A percentile compares a stretch with the other conserved stretches of the same genome.
Evolutionary conservation across 164 flowering plant species (phyloP).

Genomic region (Saururus chinensis): DNA sequence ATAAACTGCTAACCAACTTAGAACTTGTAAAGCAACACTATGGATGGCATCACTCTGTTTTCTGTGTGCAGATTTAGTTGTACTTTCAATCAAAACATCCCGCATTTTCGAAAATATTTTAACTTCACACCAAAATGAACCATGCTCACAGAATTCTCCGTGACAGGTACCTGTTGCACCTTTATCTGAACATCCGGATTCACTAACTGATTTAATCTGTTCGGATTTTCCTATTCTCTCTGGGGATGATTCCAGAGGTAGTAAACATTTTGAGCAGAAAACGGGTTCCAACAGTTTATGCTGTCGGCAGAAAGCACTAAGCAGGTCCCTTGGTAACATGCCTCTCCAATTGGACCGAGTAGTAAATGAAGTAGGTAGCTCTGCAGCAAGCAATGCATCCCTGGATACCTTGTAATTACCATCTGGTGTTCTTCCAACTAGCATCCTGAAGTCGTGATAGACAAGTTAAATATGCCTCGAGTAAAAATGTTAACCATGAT

Average conservation of each 20-base stretch:
- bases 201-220: constrained; percentile 21
- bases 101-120: constrained; percentile 46
- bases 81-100: constrained; percentile 45
- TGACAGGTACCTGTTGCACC: constrained; percentile 12
- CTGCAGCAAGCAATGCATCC: constrained; percentile 65
- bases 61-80: constrained; percentile 38
- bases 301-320: constrained; percentile 69
- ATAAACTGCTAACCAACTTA: constrained; percentile 51
- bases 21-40: constrained; percentile 51
- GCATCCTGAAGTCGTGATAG: constrained; percentile 43
- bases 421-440: constrained; percentile 51
- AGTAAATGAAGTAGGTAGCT: constrained; percentile 62
- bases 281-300: constrained; percentile 75
- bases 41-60: constrained; percentile 70
- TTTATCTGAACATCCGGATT: constrained; percentile 14
- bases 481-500: not conserved
- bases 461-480: too few species aligned
- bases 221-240: constrained; percentile 22
- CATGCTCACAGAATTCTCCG: constrained; percentile 14
- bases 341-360: constrained; percentile 90
- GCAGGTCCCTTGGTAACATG: constrained; percentile 68
- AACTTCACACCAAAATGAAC: constrained; percentile 47
- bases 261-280: constrained; percentile 25
- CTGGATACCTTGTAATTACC: constrained; percentile 83
- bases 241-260: constrained; percentile 15